These are phyloP conservation scores for Medicago lupulina DNA, from an alignment of 306 rosid species.

Conservation along the genomic window DNA sequence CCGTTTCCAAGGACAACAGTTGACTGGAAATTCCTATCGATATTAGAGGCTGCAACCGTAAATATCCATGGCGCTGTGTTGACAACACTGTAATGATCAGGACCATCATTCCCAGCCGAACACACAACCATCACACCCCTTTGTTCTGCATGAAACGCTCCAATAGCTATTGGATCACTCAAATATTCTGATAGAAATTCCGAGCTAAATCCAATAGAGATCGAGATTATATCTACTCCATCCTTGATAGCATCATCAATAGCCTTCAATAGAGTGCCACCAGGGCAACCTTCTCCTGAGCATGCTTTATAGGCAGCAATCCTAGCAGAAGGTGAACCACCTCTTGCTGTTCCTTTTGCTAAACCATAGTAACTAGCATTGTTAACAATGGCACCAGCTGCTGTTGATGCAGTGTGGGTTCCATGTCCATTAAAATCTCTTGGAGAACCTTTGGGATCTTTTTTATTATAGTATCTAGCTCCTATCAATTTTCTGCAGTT, in stretches of 20 bases:
- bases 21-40: conserved; percentile 79
- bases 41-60: conserved; percentile 87
- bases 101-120: conserved; percentile 85
- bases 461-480: conserved; percentile 71
- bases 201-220: conserved; percentile 76
- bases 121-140: conserved; percentile 46
- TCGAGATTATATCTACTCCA: conserved; percentile 88
- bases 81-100: conserved; percentile 70
- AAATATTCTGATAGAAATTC: conserved; percentile 52
- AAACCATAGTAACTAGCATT: conserved; percentile 81
- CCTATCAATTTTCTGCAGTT: conserved; percentile 78
- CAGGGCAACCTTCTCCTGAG: conserved; percentile 70
- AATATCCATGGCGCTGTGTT: conserved; percentile 93
- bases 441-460: conserved; percentile 58
- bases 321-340: conserved; percentile 77
- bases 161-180: conserved; percentile 81
- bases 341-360: conserved; percentile 78
- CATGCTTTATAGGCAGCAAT: conserved; percentile 83
- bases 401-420: conserved; percentile 81
- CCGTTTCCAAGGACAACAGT: conserved; percentile 74
- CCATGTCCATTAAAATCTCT: conserved; percentile 85
- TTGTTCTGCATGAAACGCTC: conserved; percentile 90
- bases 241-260: conserved; percentile 83
- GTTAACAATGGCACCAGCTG: conserved; percentile 66
- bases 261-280: conserved; percentile 73